A percentile compares a stretch with the other conserved stretches of the same genome.
Conservation (phyloP, 495 filamentous ascomycete species). For the Talaromyces stipitatus region DNA sequence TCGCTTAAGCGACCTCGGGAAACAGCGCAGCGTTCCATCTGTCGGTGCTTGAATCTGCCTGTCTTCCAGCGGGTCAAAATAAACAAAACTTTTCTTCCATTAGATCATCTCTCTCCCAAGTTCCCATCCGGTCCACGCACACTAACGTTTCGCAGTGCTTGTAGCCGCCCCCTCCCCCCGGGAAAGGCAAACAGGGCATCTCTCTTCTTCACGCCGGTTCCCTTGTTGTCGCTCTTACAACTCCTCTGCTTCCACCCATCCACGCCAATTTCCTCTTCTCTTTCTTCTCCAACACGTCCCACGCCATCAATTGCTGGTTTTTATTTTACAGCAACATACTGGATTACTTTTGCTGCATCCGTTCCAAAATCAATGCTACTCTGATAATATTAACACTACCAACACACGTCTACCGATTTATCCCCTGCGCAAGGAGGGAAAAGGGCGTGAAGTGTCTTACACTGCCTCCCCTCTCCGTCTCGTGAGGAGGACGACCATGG, state of each 20-base stretch:
- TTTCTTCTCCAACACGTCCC: not conserved
- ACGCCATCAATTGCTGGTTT: not conserved
- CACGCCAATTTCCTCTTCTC: conserved; percentile 5
- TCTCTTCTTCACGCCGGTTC: conserved; percentile 6
- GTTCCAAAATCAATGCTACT: not conserved
- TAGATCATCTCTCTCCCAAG: not conserved
- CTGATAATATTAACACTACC: not conserved
- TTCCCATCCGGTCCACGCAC: not conserved
- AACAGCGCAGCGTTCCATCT: not conserved
- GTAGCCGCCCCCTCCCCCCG: not conserved
- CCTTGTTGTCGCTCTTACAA: conserved; percentile 15
- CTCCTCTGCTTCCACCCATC: conserved; percentile 12
- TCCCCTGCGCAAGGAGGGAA: not conserved
- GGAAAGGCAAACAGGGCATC: not conserved
- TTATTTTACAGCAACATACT: not conserved
- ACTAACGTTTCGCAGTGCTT: not conserved
- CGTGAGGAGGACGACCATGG: not conserved
- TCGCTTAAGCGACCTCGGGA: not conserved
- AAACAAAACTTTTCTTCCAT: conserved; percentile 2
- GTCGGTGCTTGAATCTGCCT: not conserved
- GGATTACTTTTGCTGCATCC: not conserved
- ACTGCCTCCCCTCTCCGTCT: conserved; percentile 7
- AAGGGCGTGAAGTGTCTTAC: conserved; percentile 2
- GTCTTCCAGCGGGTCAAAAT: conserved; percentile 7
- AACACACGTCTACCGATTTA: not conserved